Evolutionary conservation across 257 asterid genomes (phyloP), one percentile per base, ranked within the genome.

Genomic region (Salvia miltiorrhiza): DNA sequence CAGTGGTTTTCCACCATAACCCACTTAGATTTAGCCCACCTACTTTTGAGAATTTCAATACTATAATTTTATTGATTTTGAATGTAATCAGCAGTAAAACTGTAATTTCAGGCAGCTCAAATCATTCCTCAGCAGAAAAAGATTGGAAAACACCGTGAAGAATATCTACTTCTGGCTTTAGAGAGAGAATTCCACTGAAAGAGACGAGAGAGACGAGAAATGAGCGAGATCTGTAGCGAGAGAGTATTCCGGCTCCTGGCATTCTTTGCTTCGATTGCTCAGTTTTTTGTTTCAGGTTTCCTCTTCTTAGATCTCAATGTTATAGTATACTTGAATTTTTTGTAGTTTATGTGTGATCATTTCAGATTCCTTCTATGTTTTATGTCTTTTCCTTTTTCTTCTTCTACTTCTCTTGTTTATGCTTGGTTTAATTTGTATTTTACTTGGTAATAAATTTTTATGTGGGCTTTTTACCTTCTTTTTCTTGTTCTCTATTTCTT

Each of bases 171-270:
- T n/a, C 43, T 56, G 43, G 43, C 13, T 56, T 13, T 13, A 33
- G 47, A 32, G 45, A 58, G 24, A 58, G 47, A 58, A 9, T 14
- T 16, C 26, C 28, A 50, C 57, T 30, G 44, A n/a, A 26, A 30
- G 65, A 26, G 48, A n/a, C n/a, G n/a, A n/a, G n/a, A n/a, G n/a
- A n/a, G n/a, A n/a, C n/a, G n/a, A n/a, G n/a, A 60, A 5, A 60
- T 60, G 66, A 60, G 48, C 37, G 66, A 35, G 66, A 60, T 60
- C 66, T 60, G 66, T 37, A 33, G 47, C 16, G 7, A 12, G 2
- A 33, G 66, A 16, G 30, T 40, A 56, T 37, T 37, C 66, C 28
- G 10, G 32, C 17, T 60, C 17, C 11, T 60, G 5, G 66, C 49
- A 28, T 35, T 60, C 49, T 10, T 17, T 35, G 47, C 49, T 35